Evolutionary conservation across 257 asterid genomes (phyloP).

Genomic region (Avicennia marina): DNA sequence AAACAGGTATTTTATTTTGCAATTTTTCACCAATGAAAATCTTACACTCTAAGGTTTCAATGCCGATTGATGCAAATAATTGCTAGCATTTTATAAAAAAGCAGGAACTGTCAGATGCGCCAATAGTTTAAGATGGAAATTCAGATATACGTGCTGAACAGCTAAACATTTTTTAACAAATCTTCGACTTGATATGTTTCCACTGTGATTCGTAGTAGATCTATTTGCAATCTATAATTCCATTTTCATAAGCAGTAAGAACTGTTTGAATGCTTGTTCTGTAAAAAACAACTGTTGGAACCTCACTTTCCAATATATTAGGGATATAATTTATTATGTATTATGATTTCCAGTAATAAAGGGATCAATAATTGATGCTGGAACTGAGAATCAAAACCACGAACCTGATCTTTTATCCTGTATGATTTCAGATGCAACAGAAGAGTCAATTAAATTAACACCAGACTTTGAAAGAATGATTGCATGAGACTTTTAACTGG

Average conservation of each 20-base stretch:
- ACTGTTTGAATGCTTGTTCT: neutral
- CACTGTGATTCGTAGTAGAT: conserved; percentile 2
- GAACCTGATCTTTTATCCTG: conserved; percentile 87
- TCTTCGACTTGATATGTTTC: too few relatives aligned
- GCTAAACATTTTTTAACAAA: neutral
- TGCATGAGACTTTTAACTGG: conserved; percentile 17
- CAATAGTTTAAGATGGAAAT: conserved; percentile 16
- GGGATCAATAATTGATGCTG: conserved; percentile 55
- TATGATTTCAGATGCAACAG: conserved; percentile 68
- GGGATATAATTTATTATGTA: conserved; percentile 11
- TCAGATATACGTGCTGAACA: neutral
- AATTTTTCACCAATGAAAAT: neutral
- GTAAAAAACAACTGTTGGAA: conserved; percentile 4
- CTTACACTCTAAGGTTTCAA: neutral
- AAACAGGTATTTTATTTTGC: too few relatives aligned
- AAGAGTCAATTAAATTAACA: conserved; percentile 41
- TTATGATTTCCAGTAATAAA: conserved; percentile 30
- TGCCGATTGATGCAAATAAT: neutral
- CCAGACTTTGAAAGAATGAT: conserved; percentile 12
- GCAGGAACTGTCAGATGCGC: neutral
- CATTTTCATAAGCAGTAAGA: conserved; percentile 8
- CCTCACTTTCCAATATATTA: conserved; percentile 13
- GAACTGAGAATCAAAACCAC: conserved; percentile 82
- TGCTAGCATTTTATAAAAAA: conserved; percentile 1
- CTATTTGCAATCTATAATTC: conserved; percentile 5